Evolutionary conservation across 495 filamentous ascomycete genomes (phyloP).

Genomic region (Penicillium pulvis): DNA sequence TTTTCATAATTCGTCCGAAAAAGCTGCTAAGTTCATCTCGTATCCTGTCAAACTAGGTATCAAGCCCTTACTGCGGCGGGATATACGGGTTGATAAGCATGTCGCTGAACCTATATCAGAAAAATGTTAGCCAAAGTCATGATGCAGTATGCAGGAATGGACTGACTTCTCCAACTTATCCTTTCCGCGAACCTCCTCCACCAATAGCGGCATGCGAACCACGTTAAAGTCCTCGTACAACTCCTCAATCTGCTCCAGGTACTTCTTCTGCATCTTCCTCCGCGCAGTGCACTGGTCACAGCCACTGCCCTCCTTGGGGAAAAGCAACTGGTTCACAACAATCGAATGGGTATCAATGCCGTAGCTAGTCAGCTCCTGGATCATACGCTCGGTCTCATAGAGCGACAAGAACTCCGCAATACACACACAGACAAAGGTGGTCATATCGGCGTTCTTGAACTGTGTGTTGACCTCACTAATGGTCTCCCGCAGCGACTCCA

Average conservation of each 20-base stretch:
- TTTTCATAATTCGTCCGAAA: slow-evolving; percentile 50
- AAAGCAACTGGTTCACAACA: slow-evolving; percentile 97
- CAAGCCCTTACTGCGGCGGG: slow-evolving; percentile 61
- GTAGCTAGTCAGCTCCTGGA: slow-evolving; percentile 93
- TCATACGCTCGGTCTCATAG: slow-evolving; percentile 99
- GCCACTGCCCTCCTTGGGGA: slow-evolving; percentile 79
- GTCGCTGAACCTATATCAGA: slow-evolving; percentile 69
- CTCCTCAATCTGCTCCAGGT: slow-evolving; percentile 97
- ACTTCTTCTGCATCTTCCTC: slow-evolving; percentile 99
- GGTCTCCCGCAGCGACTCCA: slow-evolving; percentile 88
- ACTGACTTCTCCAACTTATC: slow-evolving; percentile 82
- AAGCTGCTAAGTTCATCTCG: slow-evolving; percentile 22
- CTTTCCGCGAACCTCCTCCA: slow-evolving; percentile 94
- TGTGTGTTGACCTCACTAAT: slow-evolving; percentile 96
- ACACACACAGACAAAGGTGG: slow-evolving; percentile 97
- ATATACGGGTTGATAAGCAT: slow-evolving; percentile 88
- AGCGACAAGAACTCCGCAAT: slow-evolving; percentile 97
- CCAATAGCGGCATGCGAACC: slow-evolving; percentile 92
- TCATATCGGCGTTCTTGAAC: slow-evolving; percentile 95
- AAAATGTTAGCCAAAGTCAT: slow-evolving; percentile 18
- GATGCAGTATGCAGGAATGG: background rate
- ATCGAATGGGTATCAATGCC: slow-evolving; percentile 95
- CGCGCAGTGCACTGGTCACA: slow-evolving; percentile 96
- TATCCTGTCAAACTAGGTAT: slow-evolving; percentile 14
- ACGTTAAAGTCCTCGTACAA: slow-evolving; percentile 99